A percentile compares a stretch with the other conserved stretches of the same genome.
Evolutionary conservation across 331 rosid species (phyloP).

Genomic region (Quercus phellos): DNA sequence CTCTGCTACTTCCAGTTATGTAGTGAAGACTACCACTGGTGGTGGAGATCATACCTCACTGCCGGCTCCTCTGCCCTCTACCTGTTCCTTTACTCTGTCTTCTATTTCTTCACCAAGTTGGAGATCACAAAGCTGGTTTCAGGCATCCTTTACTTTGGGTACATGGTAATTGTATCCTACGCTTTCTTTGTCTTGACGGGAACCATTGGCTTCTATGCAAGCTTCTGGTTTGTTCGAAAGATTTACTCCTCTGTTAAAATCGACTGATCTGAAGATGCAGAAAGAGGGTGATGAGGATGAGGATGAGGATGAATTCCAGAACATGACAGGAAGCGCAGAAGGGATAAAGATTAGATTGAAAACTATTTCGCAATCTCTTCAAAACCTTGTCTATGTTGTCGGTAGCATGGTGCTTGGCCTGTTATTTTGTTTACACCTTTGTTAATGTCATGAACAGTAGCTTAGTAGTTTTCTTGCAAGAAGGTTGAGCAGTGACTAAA

Average conservation of each 20-base stretch:
- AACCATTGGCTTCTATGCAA: constrained; percentile 93
- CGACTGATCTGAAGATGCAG: constrained; percentile 53
- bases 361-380: not conserved
- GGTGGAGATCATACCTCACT: constrained; percentile 98
- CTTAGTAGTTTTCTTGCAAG: constrained; percentile 14
- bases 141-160: constrained; percentile 90
- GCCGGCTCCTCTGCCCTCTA: constrained; percentile 97
- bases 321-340: not conserved
- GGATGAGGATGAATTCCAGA: constrained; percentile 8
- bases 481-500: constrained; percentile 4
- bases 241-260: constrained; percentile 97
- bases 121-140: constrained; percentile 92
- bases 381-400: not conserved
- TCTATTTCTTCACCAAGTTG: constrained; percentile 95
- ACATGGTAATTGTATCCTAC: constrained; percentile 82
- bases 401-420: constrained; percentile 15
- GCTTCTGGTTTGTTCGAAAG: constrained; percentile 96
- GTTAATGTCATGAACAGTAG: constrained; percentile 14
- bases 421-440: constrained; percentile 13
- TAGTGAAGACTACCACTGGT: constrained; percentile 99
- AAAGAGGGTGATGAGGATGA: constrained; percentile 2
- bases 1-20: constrained; percentile 99
- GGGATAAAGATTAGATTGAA: not conserved
- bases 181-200: constrained; percentile 95
- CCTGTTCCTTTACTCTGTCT: constrained; percentile 88